These are phyloP conservation scores for Xylariaceae sp. DNA, from an alignment of 2,329 filamentous ascomycete genomes.

Conservation along the genomic window DNA sequence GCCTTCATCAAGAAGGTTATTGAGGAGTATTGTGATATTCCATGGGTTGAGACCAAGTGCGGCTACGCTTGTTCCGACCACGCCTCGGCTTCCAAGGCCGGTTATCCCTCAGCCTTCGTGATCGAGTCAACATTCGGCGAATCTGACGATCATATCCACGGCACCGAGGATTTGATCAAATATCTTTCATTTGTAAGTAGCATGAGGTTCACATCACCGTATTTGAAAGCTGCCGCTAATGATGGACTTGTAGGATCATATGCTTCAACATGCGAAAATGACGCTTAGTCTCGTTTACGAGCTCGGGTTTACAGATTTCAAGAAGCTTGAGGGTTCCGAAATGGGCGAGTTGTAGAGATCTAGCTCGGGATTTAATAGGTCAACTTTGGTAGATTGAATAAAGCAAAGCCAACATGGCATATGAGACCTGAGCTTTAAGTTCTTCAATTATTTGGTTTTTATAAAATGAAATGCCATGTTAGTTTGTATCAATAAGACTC, in stretches of 20 bases:
- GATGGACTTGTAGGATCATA: slow-evolving; percentile 64
- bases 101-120: slow-evolving; percentile 77
- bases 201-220: background rate
- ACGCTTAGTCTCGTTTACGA: slow-evolving; percentile 85
- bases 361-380: background rate
- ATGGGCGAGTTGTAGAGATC: slow-evolving; percentile 47
- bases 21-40: slow-evolving; percentile 85
- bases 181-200: slow-evolving; percentile 68
- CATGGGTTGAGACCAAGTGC: slow-evolving; percentile 86
- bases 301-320: slow-evolving; percentile 77
- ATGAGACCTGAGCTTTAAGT: background rate
- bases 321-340: slow-evolving; percentile 47
- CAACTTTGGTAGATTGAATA: background rate
- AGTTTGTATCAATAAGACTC: too few relatives aligned
- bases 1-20: slow-evolving; percentile 91
- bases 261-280: slow-evolving; percentile 88
- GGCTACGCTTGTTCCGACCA: slow-evolving; percentile 85
- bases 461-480: too few relatives aligned
- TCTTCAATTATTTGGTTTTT: background rate
- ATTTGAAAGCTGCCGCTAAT: slow-evolving; percentile 3
- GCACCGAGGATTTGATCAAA: slow-evolving; percentile 73
- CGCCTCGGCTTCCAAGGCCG: slow-evolving; percentile 74
- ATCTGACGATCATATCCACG: slow-evolving; percentile 73
- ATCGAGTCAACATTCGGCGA: slow-evolving; percentile 75
- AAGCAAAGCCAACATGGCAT: background rate